Evolutionary conservation across 1,139 yeast species (phyloP), one percentile per base, ranked within the genome.

Genomic region (Geotrichum europaeum): DNA sequence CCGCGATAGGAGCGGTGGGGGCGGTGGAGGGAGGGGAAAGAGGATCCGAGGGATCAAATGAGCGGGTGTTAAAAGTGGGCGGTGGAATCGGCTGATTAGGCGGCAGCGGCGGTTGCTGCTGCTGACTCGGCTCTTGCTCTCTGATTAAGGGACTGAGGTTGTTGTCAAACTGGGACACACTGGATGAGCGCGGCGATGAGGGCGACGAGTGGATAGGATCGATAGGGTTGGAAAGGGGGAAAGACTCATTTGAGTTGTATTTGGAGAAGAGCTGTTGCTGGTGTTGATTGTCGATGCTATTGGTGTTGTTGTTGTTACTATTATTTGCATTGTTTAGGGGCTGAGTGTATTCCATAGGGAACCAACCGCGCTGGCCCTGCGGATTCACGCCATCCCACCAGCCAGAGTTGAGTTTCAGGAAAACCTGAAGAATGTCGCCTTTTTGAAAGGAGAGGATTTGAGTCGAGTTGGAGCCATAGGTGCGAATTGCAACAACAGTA

Each of bases 401-500:
- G 18, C 77, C 77, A 4, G 74, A 69, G 49, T 70, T 69, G 20
- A 72, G 68, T 60, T 84, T 87, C 57, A 78, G 75, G 30, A 89
- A 79, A n/a, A 89, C 76, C 61, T 79, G 73, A 67, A 84, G 80
- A 65, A 87, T 75, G 71, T 91, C 97, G 63, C 76, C 76, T 32
- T 65, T 83, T 81, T 47, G 84, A 80, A 69, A 94, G 84, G 65
- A 80, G 81, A 68, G 81, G 78, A 75, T 88, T 90, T 69, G 84
- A 79, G 65, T 86, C 82, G 71, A 94, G 75, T 64, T 83, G 77
- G 75, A 96, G 84, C 61, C 54, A 59, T 70, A n/a, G 91, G 86
- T 32, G 87, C 94, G 75, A 82, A 89, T 9, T 83, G 30, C 96
- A 7, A 65, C 62, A 10, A 69, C 72, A 5, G 66, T 64, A 50